A percentile compares a stretch with the other conserved stretches of the same genome.
These are phyloP conservation scores for Cicer arietinum DNA, from an alignment of 306 rosid genomes.

Conservation along the genomic window DNA sequence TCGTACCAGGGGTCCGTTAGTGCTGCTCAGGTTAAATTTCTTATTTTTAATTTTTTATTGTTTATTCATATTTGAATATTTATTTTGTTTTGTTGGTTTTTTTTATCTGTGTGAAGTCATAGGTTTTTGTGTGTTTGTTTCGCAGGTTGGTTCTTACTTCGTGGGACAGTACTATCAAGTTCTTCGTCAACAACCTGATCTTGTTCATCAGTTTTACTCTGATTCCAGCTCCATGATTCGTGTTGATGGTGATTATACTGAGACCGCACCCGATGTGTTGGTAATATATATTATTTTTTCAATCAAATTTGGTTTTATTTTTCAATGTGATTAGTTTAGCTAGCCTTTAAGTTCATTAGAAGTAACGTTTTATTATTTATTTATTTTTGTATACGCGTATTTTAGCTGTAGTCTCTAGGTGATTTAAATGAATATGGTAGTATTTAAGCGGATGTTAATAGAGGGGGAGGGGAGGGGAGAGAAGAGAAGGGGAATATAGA, in stretches of 20 bases:
- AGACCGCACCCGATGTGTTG: slow-evolving; percentile 64
- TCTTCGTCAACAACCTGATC: slow-evolving; percentile 78
- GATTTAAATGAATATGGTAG: neutral
- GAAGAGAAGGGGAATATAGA: too few species aligned
- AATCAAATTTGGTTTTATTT: neutral
- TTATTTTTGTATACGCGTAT: neutral
- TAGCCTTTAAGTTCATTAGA: neutral
- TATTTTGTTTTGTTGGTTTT: neutral
- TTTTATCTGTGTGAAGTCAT: neutral
- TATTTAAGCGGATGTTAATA: neutral
- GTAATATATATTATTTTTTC: slow-evolving; percentile 39
- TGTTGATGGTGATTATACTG: slow-evolving; percentile 63
- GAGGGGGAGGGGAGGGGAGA: too few species aligned
- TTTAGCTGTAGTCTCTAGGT: neutral
- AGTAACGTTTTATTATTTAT: neutral
- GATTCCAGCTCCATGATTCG: slow-evolving; percentile 74
- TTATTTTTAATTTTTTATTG: neutral
- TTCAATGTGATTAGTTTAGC: neutral
- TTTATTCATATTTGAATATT: neutral
- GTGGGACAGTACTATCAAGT: slow-evolving; percentile 84
- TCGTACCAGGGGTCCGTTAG: slow-evolving; percentile 56
- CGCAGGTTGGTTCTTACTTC: slow-evolving; percentile 92
- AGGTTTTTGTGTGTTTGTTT: neutral
- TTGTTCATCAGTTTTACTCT: slow-evolving; percentile 81
- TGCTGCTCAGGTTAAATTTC: slow-evolving; percentile 67